A percentile compares a stretch with the other conserved stretches of the same genome.
phyloP scores from a whole-genome alignment of 257 asterid species.

The Solanum raphanifolium region DNA sequence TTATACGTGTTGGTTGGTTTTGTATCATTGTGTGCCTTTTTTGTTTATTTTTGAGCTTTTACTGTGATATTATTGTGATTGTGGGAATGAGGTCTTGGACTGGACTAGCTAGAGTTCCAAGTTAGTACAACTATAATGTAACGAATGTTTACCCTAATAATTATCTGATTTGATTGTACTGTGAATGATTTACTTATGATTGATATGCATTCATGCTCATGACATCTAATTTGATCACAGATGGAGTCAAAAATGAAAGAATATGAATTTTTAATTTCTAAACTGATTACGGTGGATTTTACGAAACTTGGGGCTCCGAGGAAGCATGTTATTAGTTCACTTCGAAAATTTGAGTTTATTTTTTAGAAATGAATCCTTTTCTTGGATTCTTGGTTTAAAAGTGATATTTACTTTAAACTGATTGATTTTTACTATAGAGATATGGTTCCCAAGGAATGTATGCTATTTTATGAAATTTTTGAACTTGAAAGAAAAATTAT shows the following conservation, averaged over 20 bases:
- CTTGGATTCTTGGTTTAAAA: too few species aligned
- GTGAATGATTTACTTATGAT: background rate
- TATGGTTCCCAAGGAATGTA: background rate
- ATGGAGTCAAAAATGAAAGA: background rate
- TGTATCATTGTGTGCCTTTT: background rate
- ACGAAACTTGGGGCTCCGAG: background rate
- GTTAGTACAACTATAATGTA: too few species aligned
- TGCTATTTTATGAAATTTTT: too few species aligned
- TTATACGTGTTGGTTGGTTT: background rate
- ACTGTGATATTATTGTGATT: background rate
- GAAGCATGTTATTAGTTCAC: background rate
- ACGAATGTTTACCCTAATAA: too few species aligned
- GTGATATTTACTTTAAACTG: background rate
- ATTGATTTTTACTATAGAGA: background rate
- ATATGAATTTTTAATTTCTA: background rate
- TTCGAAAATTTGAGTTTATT: background rate
- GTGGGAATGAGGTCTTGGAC: background rate
- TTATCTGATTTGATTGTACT: too few species aligned
- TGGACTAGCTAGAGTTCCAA: too few species aligned
- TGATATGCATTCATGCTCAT: background rate
- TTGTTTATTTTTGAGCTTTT: background rate
- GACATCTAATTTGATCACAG: background rate
- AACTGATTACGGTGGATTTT: background rate
- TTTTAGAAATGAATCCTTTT: background rate
- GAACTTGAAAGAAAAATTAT: too few species aligned